Base-by-base conservation (phyloP, 106 monocot species). In the Hemerocallis citrina region DNA sequence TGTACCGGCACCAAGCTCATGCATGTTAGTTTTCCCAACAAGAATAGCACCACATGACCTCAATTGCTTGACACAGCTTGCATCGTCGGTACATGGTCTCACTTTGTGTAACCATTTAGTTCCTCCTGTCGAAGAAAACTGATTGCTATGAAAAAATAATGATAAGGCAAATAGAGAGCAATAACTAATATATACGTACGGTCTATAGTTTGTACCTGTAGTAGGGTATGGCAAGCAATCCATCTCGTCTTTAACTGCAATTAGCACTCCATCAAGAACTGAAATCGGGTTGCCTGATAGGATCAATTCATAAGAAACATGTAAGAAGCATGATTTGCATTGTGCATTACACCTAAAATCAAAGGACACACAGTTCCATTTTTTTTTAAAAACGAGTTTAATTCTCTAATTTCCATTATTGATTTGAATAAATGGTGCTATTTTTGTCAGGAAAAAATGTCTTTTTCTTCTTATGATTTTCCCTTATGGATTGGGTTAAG, bases 21-120 rank as follows among this genome's bases (percentile, higher is more conserved):
- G 93, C 93, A 93, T 93, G 51, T 93, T 93, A 11, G 89, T 89
- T 75, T 93, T 93, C 28, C 93, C 93, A 24, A 89, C 85, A 41
- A 93, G 68, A 64, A 93, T 77, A 44, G 89, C 93, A 63, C 93
- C 93, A 73, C 93, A 93, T 36, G 72, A 74, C 49, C 93, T 82
- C 59, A 93, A 41, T 59, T 77, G 80, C 67, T 72, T 75, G 19
- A 93, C 80, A 56, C 82, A 82, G 20, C 2, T 38, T 43, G 93
- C 93, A 70, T 93, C 93, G 10, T 75, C 77, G 27, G 47, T 68
- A 19, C 82, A 89, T 10, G 55, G 45, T 44, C 89, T 82, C 68
- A 62, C 61, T 64, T 80, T 82, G 72, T 82, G 85, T 31, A 89
- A 54, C 93, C 89, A 93, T 49, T 77, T 85, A 1, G 93, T 93